Percentiles rank a stretch among this genome's conserved stretches.
Evolutionary conservation across 805 yeast species (phyloP).

Genomic region (Tetrapisispora fleetii): DNA sequence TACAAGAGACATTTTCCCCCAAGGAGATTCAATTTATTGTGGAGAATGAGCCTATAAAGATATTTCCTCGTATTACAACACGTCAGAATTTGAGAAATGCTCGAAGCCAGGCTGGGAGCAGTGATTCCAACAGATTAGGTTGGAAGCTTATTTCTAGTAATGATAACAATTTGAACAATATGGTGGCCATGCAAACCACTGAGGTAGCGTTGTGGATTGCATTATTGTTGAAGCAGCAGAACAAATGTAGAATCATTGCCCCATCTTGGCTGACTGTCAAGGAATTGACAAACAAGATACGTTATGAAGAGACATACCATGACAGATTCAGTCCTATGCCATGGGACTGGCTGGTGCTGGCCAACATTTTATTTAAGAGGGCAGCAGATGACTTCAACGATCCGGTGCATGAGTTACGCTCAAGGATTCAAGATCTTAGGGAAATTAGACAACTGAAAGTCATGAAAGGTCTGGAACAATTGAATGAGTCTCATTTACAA

Average conservation of each 20-base stretch:
- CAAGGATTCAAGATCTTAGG: conserved; percentile 69
- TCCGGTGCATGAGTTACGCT: conserved; percentile 59
- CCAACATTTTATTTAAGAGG: conserved; percentile 52
- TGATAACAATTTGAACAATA: conserved; percentile 20
- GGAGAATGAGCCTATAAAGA: conserved; percentile 63
- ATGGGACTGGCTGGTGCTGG: conserved; percentile 78
- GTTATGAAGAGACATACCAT: conserved; percentile 51
- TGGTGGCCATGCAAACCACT: conserved; percentile 53
- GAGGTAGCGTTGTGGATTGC: conserved; percentile 86
- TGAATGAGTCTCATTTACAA: conserved; percentile 76
- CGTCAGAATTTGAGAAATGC: conserved; percentile 10
- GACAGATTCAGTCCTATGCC: conserved; percentile 65
- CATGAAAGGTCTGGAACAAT: conserved; percentile 62
- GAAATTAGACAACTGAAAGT: conserved; percentile 78
- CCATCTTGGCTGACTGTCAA: conserved; percentile 72
- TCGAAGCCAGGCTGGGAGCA: not conserved
- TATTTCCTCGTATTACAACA: conserved; percentile 57
- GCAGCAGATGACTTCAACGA: conserved; percentile 76
- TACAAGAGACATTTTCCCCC: conserved; percentile 53
- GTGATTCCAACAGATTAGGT: not conserved
- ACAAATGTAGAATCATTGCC: conserved; percentile 73
- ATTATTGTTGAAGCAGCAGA: conserved; percentile 68
- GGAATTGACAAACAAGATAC: conserved; percentile 46
- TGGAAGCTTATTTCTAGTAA: conserved; percentile 33
- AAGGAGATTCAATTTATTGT: conserved; percentile 76